Evolutionary conservation across 805 yeast species (phyloP).

Genomic region (Alloascoidea africana): DNA sequence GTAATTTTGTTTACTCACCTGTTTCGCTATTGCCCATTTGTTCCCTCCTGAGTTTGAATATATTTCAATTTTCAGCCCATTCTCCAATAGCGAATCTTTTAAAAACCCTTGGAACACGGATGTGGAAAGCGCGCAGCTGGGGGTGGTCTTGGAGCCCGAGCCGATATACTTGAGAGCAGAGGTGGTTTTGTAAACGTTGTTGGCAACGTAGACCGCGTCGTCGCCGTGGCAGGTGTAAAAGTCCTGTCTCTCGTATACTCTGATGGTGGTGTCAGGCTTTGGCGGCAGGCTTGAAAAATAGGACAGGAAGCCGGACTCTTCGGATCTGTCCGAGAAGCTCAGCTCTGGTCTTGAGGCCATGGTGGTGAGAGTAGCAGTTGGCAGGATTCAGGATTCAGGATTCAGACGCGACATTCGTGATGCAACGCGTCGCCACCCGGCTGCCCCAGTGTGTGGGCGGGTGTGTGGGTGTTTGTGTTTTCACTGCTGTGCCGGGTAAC

Average conservation of each 20-base stretch:
- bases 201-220: conserved; percentile 77
- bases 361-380: not conserved
- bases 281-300: conserved; percentile 10
- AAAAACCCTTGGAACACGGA: conserved; percentile 57
- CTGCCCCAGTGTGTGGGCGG: no score
- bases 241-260: conserved; percentile 73
- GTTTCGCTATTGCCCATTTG: conserved; percentile 36
- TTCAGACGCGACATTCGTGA: not conserved
- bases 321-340: conserved; percentile 37
- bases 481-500: no score
- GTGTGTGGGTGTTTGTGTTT: no score
- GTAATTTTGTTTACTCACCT: no score
- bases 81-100: conserved; percentile 49
- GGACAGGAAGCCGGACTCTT: conserved; percentile 21
- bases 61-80: conserved; percentile 66
- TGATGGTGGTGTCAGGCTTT: conserved; percentile 18
- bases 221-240: conserved; percentile 61
- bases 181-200: conserved; percentile 66
- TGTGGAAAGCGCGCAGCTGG: conserved; percentile 64
- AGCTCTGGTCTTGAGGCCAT: conserved; percentile 34
- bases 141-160: conserved; percentile 26
- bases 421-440: no score
- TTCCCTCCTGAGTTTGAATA: conserved; percentile 34
- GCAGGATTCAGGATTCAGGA: no score
- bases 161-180: conserved; percentile 51